Conservation (phyloP, 2,329 filamentous ascomycete species). For the Orbilia ellipsospora region DNA sequence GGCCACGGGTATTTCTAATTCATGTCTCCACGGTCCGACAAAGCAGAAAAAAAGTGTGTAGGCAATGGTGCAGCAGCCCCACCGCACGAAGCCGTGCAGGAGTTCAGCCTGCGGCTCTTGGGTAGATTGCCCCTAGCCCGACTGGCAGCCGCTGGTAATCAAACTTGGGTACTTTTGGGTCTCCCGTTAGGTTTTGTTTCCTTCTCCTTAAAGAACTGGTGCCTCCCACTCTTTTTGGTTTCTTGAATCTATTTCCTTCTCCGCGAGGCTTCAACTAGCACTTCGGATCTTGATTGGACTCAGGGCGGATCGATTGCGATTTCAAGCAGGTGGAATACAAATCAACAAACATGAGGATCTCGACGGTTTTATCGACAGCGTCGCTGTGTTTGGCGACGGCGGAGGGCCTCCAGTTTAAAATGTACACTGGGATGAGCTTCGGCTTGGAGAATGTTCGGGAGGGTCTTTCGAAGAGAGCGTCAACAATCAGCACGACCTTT, state of each 20-base stretch:
- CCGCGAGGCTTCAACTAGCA: constrained; percentile 24
- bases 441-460: constrained; percentile 18
- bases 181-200: constrained; percentile 15
- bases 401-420: constrained; percentile 51
- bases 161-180: constrained; percentile 5
- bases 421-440: constrained; percentile 22
- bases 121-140: constrained; percentile 8
- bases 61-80: constrained; percentile 12
- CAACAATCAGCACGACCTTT: constrained; percentile 48
- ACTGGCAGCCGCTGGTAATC: constrained; percentile 35
- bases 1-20: constrained; percentile 52
- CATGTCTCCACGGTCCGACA: constrained; percentile 34
- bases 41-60: constrained; percentile 3
- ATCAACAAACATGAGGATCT: constrained; percentile 40
- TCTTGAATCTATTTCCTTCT: constrained; percentile 29
- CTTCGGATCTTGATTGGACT: constrained; percentile 30
- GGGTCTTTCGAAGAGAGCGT: constrained; percentile 36
- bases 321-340: constrained; percentile 16
- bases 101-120: constrained; percentile 51
- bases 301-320: constrained; percentile 31
- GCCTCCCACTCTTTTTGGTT: constrained; percentile 47
- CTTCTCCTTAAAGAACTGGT: constrained; percentile 42
- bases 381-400: constrained; percentile 46
- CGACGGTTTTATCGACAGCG: constrained; percentile 39
- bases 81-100: constrained; percentile 46